Evolutionary conservation across 1,284 basidiomycete genomes (phyloP), one percentile per base, ranked within the genome.

Genomic region (Xanthoconium separans): DNA sequence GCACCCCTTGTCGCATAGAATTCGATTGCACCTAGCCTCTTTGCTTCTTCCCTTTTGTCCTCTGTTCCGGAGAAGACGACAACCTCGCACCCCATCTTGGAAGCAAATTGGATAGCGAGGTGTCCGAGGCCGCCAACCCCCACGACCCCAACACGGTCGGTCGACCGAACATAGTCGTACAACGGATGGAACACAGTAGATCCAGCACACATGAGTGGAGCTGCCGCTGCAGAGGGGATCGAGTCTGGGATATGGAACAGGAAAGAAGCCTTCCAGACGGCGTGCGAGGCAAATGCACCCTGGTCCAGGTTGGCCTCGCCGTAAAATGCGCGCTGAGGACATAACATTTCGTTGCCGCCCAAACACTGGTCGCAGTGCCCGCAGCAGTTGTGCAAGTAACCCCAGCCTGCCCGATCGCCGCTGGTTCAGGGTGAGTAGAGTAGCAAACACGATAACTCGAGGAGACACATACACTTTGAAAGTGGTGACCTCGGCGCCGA

Each of bases 51-150:
- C 61, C 72, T 77, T 69, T 86, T 86, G 49, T 65, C 66, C 33
- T 78, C 75, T 3, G 79, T 78, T 58, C 77, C 74, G n/a, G 81
- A 83, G 65, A 86, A 80, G 47, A 80, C 84, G 55, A 78, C 77
- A 6, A 86, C 82, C 44, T 83, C 77, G 33, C 82, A 82, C 6
- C 74, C 74, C 73, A 75, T 75, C 56, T 71, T 74, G 33, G 66
- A 54, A 4, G 74, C 69, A 49, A 74, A 74, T 48, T 73, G 67
- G 41, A 74, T 70, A 8, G 70, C 72, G 20, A 74, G 64, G 40
- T 74, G 72, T 12, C 72, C 73, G 18, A 74, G 66, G 4, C 72
- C 72, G 6, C 73, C 73, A 18, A 74, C 20, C 1, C 73, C 73
- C 13, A 75, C 56, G 6, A 75, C 51, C 2, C 71, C 73, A 8